Base-by-base conservation (phyloP, 345 rosid genomes). In the Hibiscus trionum region DNA sequence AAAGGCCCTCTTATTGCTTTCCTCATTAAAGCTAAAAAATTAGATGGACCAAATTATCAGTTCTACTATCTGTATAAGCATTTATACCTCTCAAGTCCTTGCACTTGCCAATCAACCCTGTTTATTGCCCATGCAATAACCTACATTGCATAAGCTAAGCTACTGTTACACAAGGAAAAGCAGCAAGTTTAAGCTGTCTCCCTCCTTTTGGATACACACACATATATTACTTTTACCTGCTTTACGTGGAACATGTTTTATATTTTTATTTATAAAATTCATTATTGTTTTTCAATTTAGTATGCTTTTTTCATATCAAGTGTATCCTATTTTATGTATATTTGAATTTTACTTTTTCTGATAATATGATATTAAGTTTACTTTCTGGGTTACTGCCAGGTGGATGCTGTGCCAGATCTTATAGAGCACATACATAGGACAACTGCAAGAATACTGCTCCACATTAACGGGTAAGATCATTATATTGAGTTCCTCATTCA, bases 401-500 rank as follows among this genome's bases (percentile, higher is more conserved):
- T 96, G 80, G 97, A 84, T 63, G 77, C 95, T 62, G 97, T 93
- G 59, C 93, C 93, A 47, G 91, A 87, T 82, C 94, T 93, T 74
- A 76, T 75, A 10, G 86, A 83, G 84, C 90, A 85, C 75, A 86
- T 96, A 79, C 96, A 96, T 75, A 83, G 88, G 85, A 85, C 96
- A 73, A 96, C 97, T 76, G 96, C 97, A 37, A 93, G 93, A 78
- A 79, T 81, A 62, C 84, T 96, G 71, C 96, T 96, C 66, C 99
- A 93, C 74, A 90, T 96, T 59, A 83, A 91, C 53, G 98, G 99
- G 99, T 96, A 85, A 88, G 83, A 66, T 49, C 55, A 71, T 19
- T n/a, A 17, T 8, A 59, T 21, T 7, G 15, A 5, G 3, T 21
- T 61, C 19, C 35, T 71, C 11, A 17, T 19, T 70, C 11, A n/a